These are phyloP conservation scores for Epichloe gansuensis DNA, from an alignment of 2,329 filamentous ascomycete genomes.

Conservation along the genomic window DNA sequence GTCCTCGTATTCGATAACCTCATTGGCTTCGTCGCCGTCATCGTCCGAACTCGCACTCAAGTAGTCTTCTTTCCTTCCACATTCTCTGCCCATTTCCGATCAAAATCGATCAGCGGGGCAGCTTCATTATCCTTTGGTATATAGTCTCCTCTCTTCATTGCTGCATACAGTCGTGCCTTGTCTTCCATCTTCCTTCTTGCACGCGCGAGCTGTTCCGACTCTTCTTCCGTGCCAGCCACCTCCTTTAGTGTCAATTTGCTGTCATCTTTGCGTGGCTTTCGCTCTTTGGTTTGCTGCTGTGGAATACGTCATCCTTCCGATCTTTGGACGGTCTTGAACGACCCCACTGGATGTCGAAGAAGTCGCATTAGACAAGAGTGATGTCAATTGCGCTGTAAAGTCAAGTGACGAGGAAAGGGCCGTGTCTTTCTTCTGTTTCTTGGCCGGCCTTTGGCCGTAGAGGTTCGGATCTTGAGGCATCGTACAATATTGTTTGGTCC, in stretches of 20 bases:
- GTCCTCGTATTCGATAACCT: conserved; percentile 77
- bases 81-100: conserved; percentile 82
- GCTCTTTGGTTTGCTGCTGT: conserved; percentile 15
- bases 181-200: conserved; percentile 76
- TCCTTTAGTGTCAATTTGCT: conserved; percentile 40
- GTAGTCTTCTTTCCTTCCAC: conserved; percentile 48
- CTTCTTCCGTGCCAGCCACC: conserved; percentile 43
- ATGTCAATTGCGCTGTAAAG: conserved; percentile 80
- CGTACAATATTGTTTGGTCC: neutral
- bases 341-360: conserved; percentile 30
- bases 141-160: conserved; percentile 83
- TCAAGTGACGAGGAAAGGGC: conserved; percentile 62
- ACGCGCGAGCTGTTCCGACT: conserved; percentile 55
- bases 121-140: conserved; percentile 52
- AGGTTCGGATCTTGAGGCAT: conserved; percentile 58
- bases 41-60: conserved; percentile 29
- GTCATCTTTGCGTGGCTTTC: conserved; percentile 34
- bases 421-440: conserved; percentile 57
- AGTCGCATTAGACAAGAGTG: conserved; percentile 52
- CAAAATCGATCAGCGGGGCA: conserved; percentile 77
- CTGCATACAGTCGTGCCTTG: conserved; percentile 78
- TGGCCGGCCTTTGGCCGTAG: conserved; percentile 63
- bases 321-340: conserved; percentile 34
- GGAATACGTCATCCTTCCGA: conserved; percentile 36
- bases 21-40: conserved; percentile 35